phyloP scores from a whole-genome alignment of 495 filamentous ascomycete species.

The Aspergillus sparsus region DNA sequence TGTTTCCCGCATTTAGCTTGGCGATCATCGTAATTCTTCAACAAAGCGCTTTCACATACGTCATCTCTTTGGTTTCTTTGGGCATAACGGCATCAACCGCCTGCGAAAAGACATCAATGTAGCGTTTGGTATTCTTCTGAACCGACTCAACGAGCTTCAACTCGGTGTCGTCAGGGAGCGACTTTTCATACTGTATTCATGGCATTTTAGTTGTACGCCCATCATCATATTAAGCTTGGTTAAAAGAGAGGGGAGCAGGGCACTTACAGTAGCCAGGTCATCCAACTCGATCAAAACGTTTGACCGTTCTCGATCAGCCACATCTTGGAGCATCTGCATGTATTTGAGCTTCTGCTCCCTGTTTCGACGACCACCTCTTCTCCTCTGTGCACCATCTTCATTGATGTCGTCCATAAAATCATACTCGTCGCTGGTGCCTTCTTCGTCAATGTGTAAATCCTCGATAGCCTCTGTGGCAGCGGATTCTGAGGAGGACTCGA shows the following conservation, averaged over 20 bases:
- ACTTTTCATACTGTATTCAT: constrained; percentile 66
- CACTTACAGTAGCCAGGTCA: constrained; percentile 70
- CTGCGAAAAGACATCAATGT: constrained; percentile 85
- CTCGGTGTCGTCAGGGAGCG: constrained; percentile 58
- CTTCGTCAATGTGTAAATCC: constrained; percentile 82
- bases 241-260: not conserved
- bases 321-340: constrained; percentile 82
- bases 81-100: constrained; percentile 90
- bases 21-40: not conserved
- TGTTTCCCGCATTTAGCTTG: constrained; percentile 12
- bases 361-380: constrained; percentile 38
- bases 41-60: constrained; percentile 51
- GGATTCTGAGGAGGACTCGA: constrained; percentile 66
- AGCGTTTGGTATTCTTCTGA: constrained; percentile 88
- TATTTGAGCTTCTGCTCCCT: constrained; percentile 78
- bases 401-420: constrained; percentile 91
- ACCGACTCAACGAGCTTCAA: constrained; percentile 82
- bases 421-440: constrained; percentile 89
- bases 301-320: constrained; percentile 73
- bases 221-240: no score
- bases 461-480: constrained; percentile 73
- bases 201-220: no score
- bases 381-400: constrained; percentile 45
- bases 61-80: constrained; percentile 70
- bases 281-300: constrained; percentile 87